Percentiles rank a stretch among this genome's conserved stretches.
Evolutionary conservation across 116 monocot species (phyloP).

Genomic region (Cymodocea nodosa): DNA sequence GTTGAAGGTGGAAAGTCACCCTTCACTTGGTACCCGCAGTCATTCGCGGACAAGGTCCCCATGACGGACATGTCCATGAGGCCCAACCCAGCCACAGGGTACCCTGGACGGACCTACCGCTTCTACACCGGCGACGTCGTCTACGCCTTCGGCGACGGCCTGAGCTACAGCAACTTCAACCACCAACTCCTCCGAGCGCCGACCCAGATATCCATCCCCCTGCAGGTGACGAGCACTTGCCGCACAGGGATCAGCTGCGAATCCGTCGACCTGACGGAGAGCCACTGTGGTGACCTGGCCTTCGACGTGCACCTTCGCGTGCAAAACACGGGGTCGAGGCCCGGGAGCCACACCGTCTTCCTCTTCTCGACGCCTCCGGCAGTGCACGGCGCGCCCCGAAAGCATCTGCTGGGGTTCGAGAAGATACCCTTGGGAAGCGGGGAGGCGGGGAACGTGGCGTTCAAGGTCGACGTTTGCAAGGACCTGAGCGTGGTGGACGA

Average conservation of each 20-base stretch:
- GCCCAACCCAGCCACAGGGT: conserved; percentile 50
- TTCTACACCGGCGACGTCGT: conserved; percentile 86
- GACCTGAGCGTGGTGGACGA: conserved; percentile 48
- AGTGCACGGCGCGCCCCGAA: conserved; percentile 54
- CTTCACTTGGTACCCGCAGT: conserved; percentile 92
- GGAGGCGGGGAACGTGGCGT: conserved; percentile 34
- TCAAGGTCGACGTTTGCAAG: conserved; percentile 72
- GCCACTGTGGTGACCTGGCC: conserved; percentile 23
- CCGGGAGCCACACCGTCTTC: conserved; percentile 61
- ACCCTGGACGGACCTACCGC: conserved; percentile 82
- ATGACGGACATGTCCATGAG: conserved; percentile 97
- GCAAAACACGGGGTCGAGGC: conserved; percentile 30
- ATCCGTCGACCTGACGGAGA: conserved; percentile 19
- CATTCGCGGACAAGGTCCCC: conserved; percentile 48
- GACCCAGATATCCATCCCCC: conserved; percentile 17
- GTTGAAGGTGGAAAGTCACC: conserved; percentile 68
- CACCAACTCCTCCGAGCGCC: conserved; percentile 44
- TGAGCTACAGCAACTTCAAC: conserved; percentile 58
- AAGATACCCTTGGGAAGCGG: conserved; percentile 39
- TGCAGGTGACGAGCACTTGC: conserved; percentile 15
- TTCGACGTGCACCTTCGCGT: conserved; percentile 55
- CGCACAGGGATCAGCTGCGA: conserved; percentile 13
- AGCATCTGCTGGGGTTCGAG: conserved; percentile 80
- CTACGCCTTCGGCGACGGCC: conserved; percentile 76
- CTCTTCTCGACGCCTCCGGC: conserved; percentile 70